Base-by-base conservation (phyloP, 2,329 filamentous ascomycete species). In the Neonectria ditissima region DNA sequence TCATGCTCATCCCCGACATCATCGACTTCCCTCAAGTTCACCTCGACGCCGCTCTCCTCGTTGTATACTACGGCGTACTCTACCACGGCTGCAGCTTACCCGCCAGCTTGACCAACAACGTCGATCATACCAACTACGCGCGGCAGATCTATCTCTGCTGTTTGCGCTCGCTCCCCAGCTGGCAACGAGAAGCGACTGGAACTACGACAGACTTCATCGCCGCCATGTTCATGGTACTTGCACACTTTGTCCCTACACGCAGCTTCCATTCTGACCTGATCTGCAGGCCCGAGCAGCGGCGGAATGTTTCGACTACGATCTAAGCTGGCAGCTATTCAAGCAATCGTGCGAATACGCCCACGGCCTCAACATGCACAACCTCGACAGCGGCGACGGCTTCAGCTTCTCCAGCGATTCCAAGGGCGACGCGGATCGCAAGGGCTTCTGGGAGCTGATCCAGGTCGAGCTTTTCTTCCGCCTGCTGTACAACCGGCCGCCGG, bases 21-120 rank as follows among this genome's bases (percentile, higher is more conserved):
- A 66, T 74, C 28, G 69, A 61, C 7, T 56, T 75, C 6, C 72
- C 71, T 2, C 72, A 76, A n/a, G 68, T 77, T 2, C 72, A 76
- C 7, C 47, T 77, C 1, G 75, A 77, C n/a, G 69, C 74, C 0
- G 69, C 69, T 13, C 73, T 77, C 11, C 62, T 74, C 0, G 69
- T 77, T 0, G 74, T 77, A 9, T 77, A 76, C 57, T 77, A 76
- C 30, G 67, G 67, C 18, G 41, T 61, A 4, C 59, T 61, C 10
- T 50, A 56, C 6, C 51, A 55, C 5, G 59, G 59, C 37, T 61
- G 59, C 44, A 55, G 44, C 11, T 14, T 55, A 18, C 59, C 59
- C 9, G 20, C 34, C 1, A 50, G 3, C 43, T 20, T 61, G n/a
- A 22, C 30, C 22, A 37, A 37, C 9, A 30, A 26, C 16, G 4